Percentiles rank a stretch among this genome's conserved stretches.
Evolutionary conservation across 2,329 filamentous ascomycete species (phyloP).

Genomic region (Fusarium nanum): DNA sequence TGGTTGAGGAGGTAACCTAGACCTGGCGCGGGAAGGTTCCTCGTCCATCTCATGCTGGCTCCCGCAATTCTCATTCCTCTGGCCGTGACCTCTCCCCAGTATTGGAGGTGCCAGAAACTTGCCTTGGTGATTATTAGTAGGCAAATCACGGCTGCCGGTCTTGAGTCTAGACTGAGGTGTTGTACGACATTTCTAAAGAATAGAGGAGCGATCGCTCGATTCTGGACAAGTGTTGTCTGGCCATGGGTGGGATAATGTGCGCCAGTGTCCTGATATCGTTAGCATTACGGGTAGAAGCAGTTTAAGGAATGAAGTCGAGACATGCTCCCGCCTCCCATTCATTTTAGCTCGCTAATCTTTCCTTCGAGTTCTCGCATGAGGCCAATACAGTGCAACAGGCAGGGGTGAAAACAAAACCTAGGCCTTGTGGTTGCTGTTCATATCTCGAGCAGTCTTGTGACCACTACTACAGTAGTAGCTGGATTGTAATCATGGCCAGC

Average conservation of each 20-base stretch:
- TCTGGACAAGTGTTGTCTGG: background rate
- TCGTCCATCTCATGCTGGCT: conserved; percentile 16
- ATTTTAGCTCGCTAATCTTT: background rate
- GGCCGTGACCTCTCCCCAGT: background rate
- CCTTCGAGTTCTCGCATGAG: background rate
- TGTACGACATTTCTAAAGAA: background rate
- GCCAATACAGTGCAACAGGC: background rate
- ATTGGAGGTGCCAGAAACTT: background rate
- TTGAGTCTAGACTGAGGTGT: conserved; percentile 3
- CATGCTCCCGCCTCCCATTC: background rate
- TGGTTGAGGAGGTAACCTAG: conserved; percentile 4
- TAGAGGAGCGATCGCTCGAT: background rate
- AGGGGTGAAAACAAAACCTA: background rate
- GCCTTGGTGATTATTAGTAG: background rate
- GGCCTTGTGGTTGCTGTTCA: background rate
- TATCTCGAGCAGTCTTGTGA: conserved; percentile 1
- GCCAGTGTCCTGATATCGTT: conserved; percentile 15
- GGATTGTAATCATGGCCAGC: background rate
- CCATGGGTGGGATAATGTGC: background rate
- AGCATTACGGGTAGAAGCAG: conserved; percentile 19
- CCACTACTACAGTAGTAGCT: background rate
- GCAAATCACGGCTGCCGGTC: background rate
- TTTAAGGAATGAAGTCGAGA: conserved; percentile 16
- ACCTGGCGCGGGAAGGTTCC: conserved; percentile 10
- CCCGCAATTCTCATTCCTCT: conserved; percentile 21